phyloP scores from a whole-genome alignment of 768 basidiomycete species.

The Lactarius evosmus region DNA sequence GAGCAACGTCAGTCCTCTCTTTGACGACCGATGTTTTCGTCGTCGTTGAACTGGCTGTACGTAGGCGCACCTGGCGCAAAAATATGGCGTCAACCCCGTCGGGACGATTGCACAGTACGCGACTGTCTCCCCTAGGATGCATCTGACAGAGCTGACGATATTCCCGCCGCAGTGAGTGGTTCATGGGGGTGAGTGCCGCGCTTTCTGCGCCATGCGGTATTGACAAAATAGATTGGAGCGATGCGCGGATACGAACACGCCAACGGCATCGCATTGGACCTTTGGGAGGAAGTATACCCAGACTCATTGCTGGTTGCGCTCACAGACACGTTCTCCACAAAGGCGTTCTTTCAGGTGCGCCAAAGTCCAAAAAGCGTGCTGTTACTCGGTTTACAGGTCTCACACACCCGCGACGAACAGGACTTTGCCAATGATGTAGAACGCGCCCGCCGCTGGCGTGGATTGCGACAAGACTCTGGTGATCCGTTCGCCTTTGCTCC shows the following conservation, averaged over 20 bases:
- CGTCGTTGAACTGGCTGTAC: slow-evolving; percentile 6
- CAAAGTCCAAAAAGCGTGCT: background rate
- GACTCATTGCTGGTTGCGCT: slow-evolving; percentile 65
- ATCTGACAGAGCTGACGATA: background rate
- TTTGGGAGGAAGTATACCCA: slow-evolving; percentile 81
- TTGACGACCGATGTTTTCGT: background rate
- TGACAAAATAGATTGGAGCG: slow-evolving; percentile 63
- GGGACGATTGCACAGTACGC: slow-evolving; percentile 84
- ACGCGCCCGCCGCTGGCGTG: slow-evolving; percentile 70
- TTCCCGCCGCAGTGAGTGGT: slow-evolving; percentile 66
- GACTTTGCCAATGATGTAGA: slow-evolving; percentile 55
- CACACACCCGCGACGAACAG: slow-evolving; percentile 34
- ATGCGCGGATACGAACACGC: slow-evolving; percentile 76
- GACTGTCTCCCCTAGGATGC: slow-evolving; percentile 32
- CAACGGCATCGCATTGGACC: slow-evolving; percentile 68
- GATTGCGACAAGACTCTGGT: slow-evolving; percentile 91
- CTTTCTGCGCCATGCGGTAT: background rate
- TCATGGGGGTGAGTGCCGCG: slow-evolving; percentile 66
- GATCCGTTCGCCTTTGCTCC: slow-evolving; percentile 81
- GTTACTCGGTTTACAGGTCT: background rate
- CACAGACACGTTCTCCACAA: slow-evolving; percentile 93
- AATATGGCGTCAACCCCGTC: slow-evolving; percentile 59
- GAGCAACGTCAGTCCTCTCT: slow-evolving; percentile 67
- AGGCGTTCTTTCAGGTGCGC: slow-evolving; percentile 74
- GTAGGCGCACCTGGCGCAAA: slow-evolving; percentile 84